Evolutionary conservation across 768 basidiomycete species (phyloP).

Genomic region (Suillus sp.): DNA sequence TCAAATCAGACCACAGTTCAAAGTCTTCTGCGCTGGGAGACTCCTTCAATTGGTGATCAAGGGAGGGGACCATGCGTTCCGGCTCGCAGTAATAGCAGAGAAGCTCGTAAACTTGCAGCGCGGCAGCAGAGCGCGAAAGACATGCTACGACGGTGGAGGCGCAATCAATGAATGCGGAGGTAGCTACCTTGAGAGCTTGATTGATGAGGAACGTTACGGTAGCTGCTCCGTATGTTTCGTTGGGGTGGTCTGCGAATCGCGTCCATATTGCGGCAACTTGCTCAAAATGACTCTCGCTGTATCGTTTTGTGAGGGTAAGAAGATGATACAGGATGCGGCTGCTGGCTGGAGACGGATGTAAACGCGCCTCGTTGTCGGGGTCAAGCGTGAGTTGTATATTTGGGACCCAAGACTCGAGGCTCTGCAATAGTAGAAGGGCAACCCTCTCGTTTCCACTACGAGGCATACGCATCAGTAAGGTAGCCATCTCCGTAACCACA

Average conservation of each 20-base stretch:
- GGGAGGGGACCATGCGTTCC: slow-evolving; percentile 75
- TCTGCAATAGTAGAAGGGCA: slow-evolving; percentile 68
- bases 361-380: slow-evolving; percentile 47
- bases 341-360: slow-evolving; percentile 45
- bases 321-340: slow-evolving; percentile 74
- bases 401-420: slow-evolving; percentile 82
- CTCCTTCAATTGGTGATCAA: slow-evolving; percentile 67
- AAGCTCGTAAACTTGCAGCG: slow-evolving; percentile 75
- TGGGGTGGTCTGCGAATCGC: slow-evolving; percentile 70
- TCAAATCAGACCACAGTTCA: slow-evolving; percentile 80
- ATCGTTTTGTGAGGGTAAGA: slow-evolving; percentile 79
- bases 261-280: slow-evolving; percentile 82
- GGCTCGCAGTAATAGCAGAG: slow-evolving; percentile 86
- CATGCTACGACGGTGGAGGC: slow-evolving; percentile 83
- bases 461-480: slow-evolving; percentile 68
- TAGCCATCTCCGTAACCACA: slow-evolving; percentile 70
- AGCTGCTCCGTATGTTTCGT: slow-evolving; percentile 75
- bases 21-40: slow-evolving; percentile 64
- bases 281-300: slow-evolving; percentile 71
- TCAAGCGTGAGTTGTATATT: slow-evolving; percentile 64
- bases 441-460: slow-evolving; percentile 49
- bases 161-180: slow-evolving; percentile 72
- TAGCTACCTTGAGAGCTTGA: slow-evolving; percentile 84
- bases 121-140: slow-evolving; percentile 75
- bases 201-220: slow-evolving; percentile 83